Evolutionary conservation across 2,329 filamentous ascomycete species (phyloP), one percentile per base, ranked within the genome.

Genomic region (Epichloe uncinata): DNA sequence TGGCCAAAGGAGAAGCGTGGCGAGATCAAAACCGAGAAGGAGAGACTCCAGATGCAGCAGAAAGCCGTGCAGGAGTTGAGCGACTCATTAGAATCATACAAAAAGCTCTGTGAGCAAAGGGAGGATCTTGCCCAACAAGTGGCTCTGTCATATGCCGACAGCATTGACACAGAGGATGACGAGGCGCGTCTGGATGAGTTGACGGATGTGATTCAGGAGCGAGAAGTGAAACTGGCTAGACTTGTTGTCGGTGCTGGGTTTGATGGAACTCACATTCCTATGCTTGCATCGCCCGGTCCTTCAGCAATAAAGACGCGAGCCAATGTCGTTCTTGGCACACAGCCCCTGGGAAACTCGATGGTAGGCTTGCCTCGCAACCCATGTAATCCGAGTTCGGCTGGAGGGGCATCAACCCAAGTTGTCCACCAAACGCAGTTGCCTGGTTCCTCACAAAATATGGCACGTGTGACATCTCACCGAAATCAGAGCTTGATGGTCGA

Each of bases 391-490:
- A 60, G 62, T 3, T 35, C 61, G 12, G 56, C 58, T 15, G 57
- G 61, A 1, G 62, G 66, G 37, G 61, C 61, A 26, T 65, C 64
- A 12, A 70, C 72, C 1, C 72, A 79, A 53, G 66, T 77, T 16
- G 69, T 78, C 18, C 67, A 71, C 18, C 75, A 78, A 56, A 78
- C 75, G 1, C 75, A 78, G 49, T 56, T 73, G 20, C 64, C 67
- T 9, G 54, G 55, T 34, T 50, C 49, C n/a, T 57, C 58, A 5
- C 56, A 58, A 18, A 53, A 53, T 13, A 48, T 50, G 30, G 51
- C 56, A n/a, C 55, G 52, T 37, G 37, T 53, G 15, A 51, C 56
- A 3, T 50, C 55, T 42, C 13, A 42, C 4, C 22, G 26, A 9
- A 55, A 50, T 30, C 58, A 53, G 40, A 60, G 56, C 15, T 47